Conservation (phyloP, 1,284 basidiomycete species). For the Ustilago trichophora region DNA sequence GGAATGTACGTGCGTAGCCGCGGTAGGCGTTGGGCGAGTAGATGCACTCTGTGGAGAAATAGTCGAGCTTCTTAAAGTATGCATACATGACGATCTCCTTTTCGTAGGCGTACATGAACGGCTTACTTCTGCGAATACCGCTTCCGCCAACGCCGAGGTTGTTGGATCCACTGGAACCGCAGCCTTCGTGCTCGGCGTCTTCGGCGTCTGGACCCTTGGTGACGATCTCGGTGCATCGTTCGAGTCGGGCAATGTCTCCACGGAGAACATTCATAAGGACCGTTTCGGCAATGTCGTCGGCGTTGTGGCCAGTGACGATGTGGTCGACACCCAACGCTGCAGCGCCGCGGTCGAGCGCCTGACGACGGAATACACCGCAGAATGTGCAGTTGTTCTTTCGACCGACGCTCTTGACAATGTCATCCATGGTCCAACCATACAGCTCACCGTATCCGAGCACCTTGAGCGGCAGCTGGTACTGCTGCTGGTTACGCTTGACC, state of each 20-base stretch:
- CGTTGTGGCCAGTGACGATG: constrained; percentile 98
- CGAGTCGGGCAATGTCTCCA: constrained; percentile 92
- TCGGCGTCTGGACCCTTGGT: constrained; percentile 55
- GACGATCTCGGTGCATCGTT: constrained; percentile 91
- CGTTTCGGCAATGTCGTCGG: constrained; percentile 98
- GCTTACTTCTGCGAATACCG: constrained; percentile 94
- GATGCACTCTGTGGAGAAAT: constrained; percentile 99
- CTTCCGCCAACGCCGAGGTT: constrained; percentile 72
- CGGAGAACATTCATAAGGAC: constrained; percentile 99
- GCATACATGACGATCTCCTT: constrained; percentile 99
- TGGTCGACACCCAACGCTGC: constrained; percentile 89
- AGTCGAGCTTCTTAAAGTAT: constrained; percentile 93
- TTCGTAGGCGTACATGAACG: constrained; percentile 97
- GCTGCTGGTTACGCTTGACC: constrained; percentile 94
- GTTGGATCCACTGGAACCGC: constrained; percentile 42
- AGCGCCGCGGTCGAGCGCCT: constrained; percentile 94
- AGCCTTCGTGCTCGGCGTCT: constrained; percentile 66
- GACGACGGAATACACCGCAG: constrained; percentile 94
- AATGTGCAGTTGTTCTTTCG: constrained; percentile 99
- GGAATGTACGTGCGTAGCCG: constrained; percentile 89
- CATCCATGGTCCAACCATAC: constrained; percentile 99
- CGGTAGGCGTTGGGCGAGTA: constrained; percentile 95
- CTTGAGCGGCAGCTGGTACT: constrained; percentile 94
- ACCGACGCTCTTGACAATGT: constrained; percentile 91
- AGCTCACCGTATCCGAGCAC: constrained; percentile 94